Base-by-base conservation (phyloP, 768 basidiomycete species). In the Tricholoma furcatifolium region DNA sequence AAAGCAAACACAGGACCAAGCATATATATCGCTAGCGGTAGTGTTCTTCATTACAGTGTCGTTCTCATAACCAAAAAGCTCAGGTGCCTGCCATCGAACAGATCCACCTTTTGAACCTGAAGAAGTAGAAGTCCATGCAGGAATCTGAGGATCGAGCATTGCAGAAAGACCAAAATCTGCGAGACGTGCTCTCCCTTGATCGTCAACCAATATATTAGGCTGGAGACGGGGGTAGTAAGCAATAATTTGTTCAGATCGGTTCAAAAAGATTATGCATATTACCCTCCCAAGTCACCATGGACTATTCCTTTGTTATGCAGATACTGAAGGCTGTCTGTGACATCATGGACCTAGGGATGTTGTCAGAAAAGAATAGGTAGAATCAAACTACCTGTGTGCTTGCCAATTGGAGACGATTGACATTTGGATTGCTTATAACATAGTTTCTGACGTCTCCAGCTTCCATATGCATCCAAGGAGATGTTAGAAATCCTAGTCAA, bases 141-240 rank as follows among this genome's bases (percentile, higher is more conserved):
- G 45, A 14, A 60, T 55, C 39, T 58, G 54, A 3, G 64, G 53
- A 23, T 62, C 63, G 4, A 51, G 54, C 10, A 60, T 49, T 1
- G 59, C 58, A 6, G 65, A 61, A 10, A 66, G 47, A 7, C 65
- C 65, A 54, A 66, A 67, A 57, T 66, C 66, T 5, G 61, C 61
- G 10, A 67, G 53, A 10, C 61, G 56, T 17, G 62, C 65, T 27
- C 60, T 51, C 21, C 55, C 58, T 15, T 57, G 57, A 12, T 49
- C 43, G 6, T 60, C 54, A 0, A 67, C 47, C 12, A 67, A 58
- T 2, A 67, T 58, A 53, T 67, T 66, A 6, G 57, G 50, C 63
- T 63, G n/a, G 3, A 32, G 14, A 11, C 10, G 9, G 6, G 35
- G 40, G 4, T n/a, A 4, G 27, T 43, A 12, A 44, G 11, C 12